Percentiles rank a stretch among this genome's conserved stretches.
Evolutionary conservation across 495 filamentous ascomycete species (phyloP).

Genomic region (Xylaria acuta): DNA sequence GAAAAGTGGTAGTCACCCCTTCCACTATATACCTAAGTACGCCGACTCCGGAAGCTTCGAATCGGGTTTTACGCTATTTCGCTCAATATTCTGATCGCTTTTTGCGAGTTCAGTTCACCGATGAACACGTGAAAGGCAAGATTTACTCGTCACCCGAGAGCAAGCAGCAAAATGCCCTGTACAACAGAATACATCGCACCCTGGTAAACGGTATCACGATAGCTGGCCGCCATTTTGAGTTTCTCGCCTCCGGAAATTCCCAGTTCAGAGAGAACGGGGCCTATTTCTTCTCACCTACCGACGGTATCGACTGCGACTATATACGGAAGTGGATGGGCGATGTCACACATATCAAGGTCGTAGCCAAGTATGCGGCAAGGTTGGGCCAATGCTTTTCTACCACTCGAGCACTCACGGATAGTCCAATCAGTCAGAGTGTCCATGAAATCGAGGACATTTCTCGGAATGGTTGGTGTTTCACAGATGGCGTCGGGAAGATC

Average conservation of each 20-base stretch:
- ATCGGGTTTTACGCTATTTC: slow-evolving; percentile 81
- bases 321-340: slow-evolving; percentile 94
- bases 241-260: slow-evolving; percentile 94
- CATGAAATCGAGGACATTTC: slow-evolving; percentile 68
- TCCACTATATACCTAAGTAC: slow-evolving; percentile 79
- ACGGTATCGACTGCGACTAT: slow-evolving; percentile 65
- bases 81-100: slow-evolving; percentile 75
- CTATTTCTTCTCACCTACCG: slow-evolving; percentile 80
- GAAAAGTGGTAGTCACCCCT: slow-evolving; percentile 81
- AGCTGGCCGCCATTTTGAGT: slow-evolving; percentile 81
- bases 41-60: slow-evolving; percentile 83
- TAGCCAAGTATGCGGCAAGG: slow-evolving; percentile 86
- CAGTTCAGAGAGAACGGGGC: slow-evolving; percentile 93
- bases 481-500: slow-evolving; percentile 94
- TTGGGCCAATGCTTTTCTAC: slow-evolving; percentile 97
- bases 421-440: slow-evolving; percentile 41
- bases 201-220: slow-evolving; percentile 81
- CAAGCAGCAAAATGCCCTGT: slow-evolving; percentile 70
- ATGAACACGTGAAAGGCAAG: slow-evolving; percentile 67
- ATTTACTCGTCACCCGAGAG: slow-evolving; percentile 54
- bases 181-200: slow-evolving; percentile 72
- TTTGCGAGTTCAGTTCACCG: slow-evolving; percentile 88
- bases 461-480: slow-evolving; percentile 72
- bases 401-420: slow-evolving; percentile 64
- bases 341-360: slow-evolving; percentile 75